phyloP scores from a whole-genome alignment of 179 eudicot species.

The Beta macrorhiza region DNA sequence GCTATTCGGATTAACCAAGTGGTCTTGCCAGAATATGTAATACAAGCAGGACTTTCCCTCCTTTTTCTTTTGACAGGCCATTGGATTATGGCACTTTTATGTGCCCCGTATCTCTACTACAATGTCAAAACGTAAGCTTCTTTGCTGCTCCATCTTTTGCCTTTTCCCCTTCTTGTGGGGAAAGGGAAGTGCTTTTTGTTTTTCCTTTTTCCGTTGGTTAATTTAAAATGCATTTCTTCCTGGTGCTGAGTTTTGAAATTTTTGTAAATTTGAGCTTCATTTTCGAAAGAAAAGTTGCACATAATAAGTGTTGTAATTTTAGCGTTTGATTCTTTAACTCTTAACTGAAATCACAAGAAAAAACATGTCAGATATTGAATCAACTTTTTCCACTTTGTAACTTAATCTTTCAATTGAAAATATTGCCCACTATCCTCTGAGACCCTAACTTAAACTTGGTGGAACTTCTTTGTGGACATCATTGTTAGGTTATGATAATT shows the following conservation, averaged over 20 bases:
- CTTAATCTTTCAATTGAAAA: neutral
- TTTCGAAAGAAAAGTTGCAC: neutral
- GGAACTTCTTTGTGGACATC: neutral
- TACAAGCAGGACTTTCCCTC: slow-evolving; percentile 62
- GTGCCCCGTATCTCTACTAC: slow-evolving; percentile 66
- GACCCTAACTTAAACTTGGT: neutral
- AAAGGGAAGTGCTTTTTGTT: no score
- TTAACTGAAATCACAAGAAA: neutral
- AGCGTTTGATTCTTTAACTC: neutral
- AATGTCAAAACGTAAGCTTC: slow-evolving; percentile 64
- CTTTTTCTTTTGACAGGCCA: slow-evolving; percentile 73
- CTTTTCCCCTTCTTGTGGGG: no score
- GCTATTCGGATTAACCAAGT: slow-evolving; percentile 72
- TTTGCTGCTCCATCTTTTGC: neutral
- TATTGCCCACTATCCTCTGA: neutral
- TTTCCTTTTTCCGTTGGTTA: neutral
- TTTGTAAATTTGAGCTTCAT: neutral
- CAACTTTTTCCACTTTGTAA: neutral
- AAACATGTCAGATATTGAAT: neutral
- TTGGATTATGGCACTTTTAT: slow-evolving; percentile 69
- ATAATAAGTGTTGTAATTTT: neutral
- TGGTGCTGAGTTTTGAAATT: neutral
- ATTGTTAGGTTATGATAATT: neutral
- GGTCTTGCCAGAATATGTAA: slow-evolving; percentile 62
- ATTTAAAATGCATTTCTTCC: neutral